Percentiles rank a stretch among this genome's conserved stretches.
These are phyloP conservation scores for Aeminium ludgeri DNA, from an alignment of 495 filamentous ascomycete species.

Conservation along the genomic window DNA sequence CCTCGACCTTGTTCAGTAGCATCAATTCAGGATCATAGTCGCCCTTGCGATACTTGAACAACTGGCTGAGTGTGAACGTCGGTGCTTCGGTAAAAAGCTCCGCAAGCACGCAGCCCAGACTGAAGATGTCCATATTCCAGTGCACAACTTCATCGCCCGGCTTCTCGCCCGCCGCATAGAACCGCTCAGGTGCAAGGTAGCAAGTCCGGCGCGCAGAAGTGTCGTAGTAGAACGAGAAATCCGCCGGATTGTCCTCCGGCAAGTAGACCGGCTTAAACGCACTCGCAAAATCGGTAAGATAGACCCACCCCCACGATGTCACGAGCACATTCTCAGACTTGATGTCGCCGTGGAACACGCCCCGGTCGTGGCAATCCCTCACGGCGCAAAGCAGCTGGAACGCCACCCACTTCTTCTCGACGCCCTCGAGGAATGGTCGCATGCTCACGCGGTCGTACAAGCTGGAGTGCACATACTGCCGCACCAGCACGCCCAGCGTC, in stretches of 20 bases:
- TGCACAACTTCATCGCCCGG: conserved; percentile 45
- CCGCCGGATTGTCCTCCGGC: conserved; percentile 90
- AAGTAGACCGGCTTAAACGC: conserved; percentile 90
- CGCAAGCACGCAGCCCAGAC: conserved; percentile 90
- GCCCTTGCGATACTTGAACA: conserved; percentile 81
- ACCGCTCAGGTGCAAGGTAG: conserved; percentile 89
- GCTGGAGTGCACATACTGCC: conserved; percentile 90
- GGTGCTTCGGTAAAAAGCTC: conserved; percentile 92
- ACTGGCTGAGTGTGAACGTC: conserved; percentile 80
- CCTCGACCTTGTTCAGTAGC: conserved; percentile 71
- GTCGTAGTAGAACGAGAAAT: conserved; percentile 96
- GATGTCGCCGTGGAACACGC: conserved; percentile 93
- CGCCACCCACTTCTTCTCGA: conserved; percentile 97
- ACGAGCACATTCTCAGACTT: conserved; percentile 94
- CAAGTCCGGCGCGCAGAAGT: conserved; percentile 84
- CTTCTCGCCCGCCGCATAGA: conserved; percentile 52
- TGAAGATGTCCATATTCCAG: conserved; percentile 99
- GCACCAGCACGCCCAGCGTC: conserved; percentile 82
- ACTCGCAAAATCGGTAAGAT: conserved; percentile 87
- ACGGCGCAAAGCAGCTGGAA: conserved; percentile 90
- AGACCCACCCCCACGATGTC: conserved; percentile 99
- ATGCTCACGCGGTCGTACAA: conserved; percentile 94
- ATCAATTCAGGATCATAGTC: conserved; percentile 78
- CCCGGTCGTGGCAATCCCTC: conserved; percentile 79
- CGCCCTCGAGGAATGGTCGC: conserved; percentile 88